phyloP scores from a whole-genome alignment of 306 rosid species.

The Senna tora region DNA sequence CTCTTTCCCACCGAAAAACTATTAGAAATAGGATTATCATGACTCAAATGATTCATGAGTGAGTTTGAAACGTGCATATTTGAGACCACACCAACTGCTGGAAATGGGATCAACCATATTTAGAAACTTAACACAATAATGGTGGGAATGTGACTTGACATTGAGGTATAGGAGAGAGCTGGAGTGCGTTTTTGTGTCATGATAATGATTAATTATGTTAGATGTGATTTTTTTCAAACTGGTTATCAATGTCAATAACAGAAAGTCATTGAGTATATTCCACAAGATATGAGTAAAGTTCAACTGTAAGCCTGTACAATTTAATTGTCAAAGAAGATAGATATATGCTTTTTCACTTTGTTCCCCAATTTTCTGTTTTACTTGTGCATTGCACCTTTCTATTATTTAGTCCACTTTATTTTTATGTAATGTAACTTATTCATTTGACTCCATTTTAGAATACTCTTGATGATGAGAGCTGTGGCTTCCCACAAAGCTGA shows the following conservation, averaged over 20 bases:
- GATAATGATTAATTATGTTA: not conserved
- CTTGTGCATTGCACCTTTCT: not conserved
- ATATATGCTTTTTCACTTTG: not conserved
- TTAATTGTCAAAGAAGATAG: not conserved
- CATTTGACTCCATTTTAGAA: constrained; percentile 42
- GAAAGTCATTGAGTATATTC: constrained; percentile 14
- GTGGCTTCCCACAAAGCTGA: constrained; percentile 61
- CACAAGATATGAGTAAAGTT: constrained; percentile 10
- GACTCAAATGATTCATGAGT: not conserved
- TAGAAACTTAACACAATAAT: not conserved
- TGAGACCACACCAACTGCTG: constrained; percentile 5
- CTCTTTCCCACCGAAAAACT: not conserved
- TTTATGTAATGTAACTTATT: not conserved
- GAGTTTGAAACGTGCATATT: not conserved
- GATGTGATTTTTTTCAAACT: constrained; percentile 2
- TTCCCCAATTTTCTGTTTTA: constrained; percentile 1
- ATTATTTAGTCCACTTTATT: constrained; percentile 3
- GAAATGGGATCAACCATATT: constrained; percentile 13
- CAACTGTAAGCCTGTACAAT: not conserved
- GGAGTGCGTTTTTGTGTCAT: not conserved
- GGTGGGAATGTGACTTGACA: too few species aligned
- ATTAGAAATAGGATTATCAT: constrained; percentile 13
- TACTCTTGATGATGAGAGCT: constrained; percentile 72
- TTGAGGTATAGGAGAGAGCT: too few species aligned
- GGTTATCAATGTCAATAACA: not conserved